phyloP scores from a whole-genome alignment of 768 basidiomycete genomes.

The Mycena epipterygia region DNA sequence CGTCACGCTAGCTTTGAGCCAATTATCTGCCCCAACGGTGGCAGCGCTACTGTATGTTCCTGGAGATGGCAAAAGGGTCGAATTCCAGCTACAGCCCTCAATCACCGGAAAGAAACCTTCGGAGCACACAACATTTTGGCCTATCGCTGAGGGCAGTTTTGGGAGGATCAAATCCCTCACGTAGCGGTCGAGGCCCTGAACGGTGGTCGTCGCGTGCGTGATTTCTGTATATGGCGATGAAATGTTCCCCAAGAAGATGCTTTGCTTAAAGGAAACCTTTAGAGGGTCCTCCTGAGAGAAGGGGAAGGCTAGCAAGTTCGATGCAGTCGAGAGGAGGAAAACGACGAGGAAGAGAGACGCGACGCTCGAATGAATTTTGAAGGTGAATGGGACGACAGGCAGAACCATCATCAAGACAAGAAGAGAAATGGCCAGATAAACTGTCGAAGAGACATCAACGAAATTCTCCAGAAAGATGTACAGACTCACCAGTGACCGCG shows the following conservation, averaged over 20 bases:
- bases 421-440: slow-evolving; percentile 62
- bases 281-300: slow-evolving; percentile 74
- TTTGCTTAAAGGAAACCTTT: slow-evolving; percentile 81
- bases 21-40: slow-evolving; percentile 38
- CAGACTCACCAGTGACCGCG: slow-evolving; percentile 60
- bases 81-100: slow-evolving; percentile 63
- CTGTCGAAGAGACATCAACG: slow-evolving; percentile 47
- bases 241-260: slow-evolving; percentile 57
- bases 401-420: slow-evolving; percentile 66
- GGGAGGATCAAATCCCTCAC: slow-evolving; percentile 59
- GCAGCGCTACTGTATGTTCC: slow-evolving; percentile 35
- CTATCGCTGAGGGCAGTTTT: slow-evolving; percentile 64
- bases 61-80: slow-evolving; percentile 53
- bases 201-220: slow-evolving; percentile 54
- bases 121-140: slow-evolving; percentile 49
- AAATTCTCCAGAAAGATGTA: neutral
- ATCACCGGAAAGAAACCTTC: slow-evolving; percentile 45
- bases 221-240: slow-evolving; percentile 38
- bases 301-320: slow-evolving; percentile 65
- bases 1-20: slow-evolving; percentile 59
- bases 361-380: slow-evolving; percentile 56
- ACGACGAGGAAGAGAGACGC: slow-evolving; percentile 50
- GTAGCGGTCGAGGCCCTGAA: slow-evolving; percentile 61
- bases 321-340: slow-evolving; percentile 60
- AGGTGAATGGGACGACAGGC: slow-evolving; percentile 75